These are phyloP conservation scores for Tulasnella calospora DNA, from an alignment of 768 basidiomycete species.

Conservation along the genomic window DNA sequence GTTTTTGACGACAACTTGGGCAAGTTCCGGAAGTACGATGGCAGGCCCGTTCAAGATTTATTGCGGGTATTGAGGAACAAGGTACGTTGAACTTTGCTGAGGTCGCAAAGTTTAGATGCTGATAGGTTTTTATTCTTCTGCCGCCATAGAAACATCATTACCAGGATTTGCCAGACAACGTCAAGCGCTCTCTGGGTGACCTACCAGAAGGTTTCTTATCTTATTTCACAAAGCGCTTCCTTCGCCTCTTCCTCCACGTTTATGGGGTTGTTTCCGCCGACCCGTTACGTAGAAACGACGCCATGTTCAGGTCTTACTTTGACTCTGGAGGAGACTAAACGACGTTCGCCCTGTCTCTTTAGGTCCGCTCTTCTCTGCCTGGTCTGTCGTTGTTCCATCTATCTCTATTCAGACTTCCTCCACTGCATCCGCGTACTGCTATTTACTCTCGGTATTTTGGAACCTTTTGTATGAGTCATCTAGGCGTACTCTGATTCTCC, in stretches of 20 bases:
- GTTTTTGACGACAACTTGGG: conserved; percentile 89
- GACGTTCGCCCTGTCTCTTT: not conserved
- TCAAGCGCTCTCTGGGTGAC: conserved; percentile 79
- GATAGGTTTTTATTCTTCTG: not conserved
- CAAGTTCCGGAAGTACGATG: conserved; percentile 97
- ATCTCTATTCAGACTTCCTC: not conserved
- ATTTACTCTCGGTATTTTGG: not conserved
- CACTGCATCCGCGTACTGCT: not conserved
- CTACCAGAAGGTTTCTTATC: conserved; percentile 88
- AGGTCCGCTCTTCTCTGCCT: not conserved
- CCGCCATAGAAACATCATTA: conserved; percentile 84
- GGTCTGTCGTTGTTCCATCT: not conserved
- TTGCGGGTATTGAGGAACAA: conserved; percentile 92
- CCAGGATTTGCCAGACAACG: conserved; percentile 90
- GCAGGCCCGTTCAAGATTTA: conserved; percentile 82
- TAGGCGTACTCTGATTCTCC: too few species aligned
- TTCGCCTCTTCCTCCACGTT: conserved; percentile 85
- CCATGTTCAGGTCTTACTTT: conserved; percentile 89
- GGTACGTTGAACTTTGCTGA: conserved; percentile 45
- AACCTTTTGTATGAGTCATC: not conserved
- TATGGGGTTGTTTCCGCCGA: conserved; percentile 73
- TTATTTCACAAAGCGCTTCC: conserved; percentile 91
- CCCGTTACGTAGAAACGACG: conserved; percentile 62
- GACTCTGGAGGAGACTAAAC: conserved; percentile 38
- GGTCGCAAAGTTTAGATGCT: not conserved